phyloP scores from a whole-genome alignment of 2,329 filamentous ascomycete genomes.

The Cryphonectria parasitica region DNA sequence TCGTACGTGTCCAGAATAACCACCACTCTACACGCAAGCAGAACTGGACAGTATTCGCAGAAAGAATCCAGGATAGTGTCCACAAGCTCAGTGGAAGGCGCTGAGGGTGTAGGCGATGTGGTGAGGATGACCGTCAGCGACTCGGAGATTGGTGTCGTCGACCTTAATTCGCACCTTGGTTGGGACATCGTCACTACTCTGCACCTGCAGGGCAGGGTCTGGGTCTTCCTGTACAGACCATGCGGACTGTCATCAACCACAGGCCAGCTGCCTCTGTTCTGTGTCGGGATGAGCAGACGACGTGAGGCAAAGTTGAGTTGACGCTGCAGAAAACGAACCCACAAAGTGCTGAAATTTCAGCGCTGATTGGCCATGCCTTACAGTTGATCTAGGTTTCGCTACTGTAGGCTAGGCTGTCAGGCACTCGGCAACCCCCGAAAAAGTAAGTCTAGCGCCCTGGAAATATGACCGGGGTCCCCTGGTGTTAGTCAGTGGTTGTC shows the following conservation, averaged over 20 bases:
- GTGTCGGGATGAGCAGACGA: not conserved
- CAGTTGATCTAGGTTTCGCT: not conserved
- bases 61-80: constrained; percentile 52
- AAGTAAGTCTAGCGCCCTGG: not conserved
- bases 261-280: not conserved
- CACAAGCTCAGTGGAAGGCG: constrained; percentile 56
- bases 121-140: constrained; percentile 54
- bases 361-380: not conserved
- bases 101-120: constrained; percentile 59
- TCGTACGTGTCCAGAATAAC: constrained; percentile 59
- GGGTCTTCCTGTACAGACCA: not conserved
- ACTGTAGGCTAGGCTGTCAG: not conserved
- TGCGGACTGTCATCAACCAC: not conserved
- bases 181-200: constrained; percentile 10
- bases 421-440: not conserved
- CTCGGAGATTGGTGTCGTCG: constrained; percentile 18
- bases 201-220: not conserved
- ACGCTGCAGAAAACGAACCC: not conserved
- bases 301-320: not conserved
- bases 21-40: constrained; percentile 50
- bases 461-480: not conserved
- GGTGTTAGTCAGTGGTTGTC: no score
- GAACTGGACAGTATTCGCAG: constrained; percentile 43
- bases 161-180: constrained; percentile 6
- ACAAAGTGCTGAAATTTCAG: not conserved